Base-by-base conservation (phyloP, 345 rosid genomes). In the Psidium friedrichsthalianum region DNA sequence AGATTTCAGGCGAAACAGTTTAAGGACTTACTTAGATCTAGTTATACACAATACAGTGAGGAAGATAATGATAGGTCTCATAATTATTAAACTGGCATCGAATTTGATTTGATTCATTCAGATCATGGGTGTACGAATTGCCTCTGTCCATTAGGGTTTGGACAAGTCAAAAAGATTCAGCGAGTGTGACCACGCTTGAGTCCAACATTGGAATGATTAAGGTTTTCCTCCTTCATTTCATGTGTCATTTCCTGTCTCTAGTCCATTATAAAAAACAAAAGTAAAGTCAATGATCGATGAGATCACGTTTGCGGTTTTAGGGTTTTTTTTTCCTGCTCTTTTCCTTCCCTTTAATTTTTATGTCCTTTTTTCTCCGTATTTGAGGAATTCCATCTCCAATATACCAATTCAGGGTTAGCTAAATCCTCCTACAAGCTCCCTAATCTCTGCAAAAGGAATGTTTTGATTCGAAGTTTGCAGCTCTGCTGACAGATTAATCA, bases 1-100 rank as follows among this genome's bases (percentile, higher is more conserved):
- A 51, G 13, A 2, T 51, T 3, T 11, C 2, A 3, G 3, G 2
- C 0, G 3, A 11, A 10, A 13, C 4, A 11, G 4, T 51, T 51
- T 51, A 51, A 51, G 14, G 14, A 11, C 14, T 51, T 51, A 51
- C 52, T 51, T 51, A 51, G 52, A 13, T 11, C 14, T 8, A 3
- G 4, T 51, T 51, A 51, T 51, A 11, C 51, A 49, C 11, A 10
- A 49, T 6, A 1, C 0, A 49, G 51, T 49, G 52, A 53, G 55
- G 47, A 36, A 36, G 47, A 69, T 36, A 36, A 69, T 69, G 47
- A 69, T 36, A 47, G 47, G 80, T 36, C 80, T 36, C 25, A 10
- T 24, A 22, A 69, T 69, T 69, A 69, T 69, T 36, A 69, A 36
- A 36, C 22, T 32, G 25, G 14, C 24, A 69, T 69, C 47, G 25